Evolutionary conservation across 2,329 filamentous ascomycete species (phyloP), one percentile per base, ranked within the genome.

Genomic region (Fusarium tanahbumbuense): DNA sequence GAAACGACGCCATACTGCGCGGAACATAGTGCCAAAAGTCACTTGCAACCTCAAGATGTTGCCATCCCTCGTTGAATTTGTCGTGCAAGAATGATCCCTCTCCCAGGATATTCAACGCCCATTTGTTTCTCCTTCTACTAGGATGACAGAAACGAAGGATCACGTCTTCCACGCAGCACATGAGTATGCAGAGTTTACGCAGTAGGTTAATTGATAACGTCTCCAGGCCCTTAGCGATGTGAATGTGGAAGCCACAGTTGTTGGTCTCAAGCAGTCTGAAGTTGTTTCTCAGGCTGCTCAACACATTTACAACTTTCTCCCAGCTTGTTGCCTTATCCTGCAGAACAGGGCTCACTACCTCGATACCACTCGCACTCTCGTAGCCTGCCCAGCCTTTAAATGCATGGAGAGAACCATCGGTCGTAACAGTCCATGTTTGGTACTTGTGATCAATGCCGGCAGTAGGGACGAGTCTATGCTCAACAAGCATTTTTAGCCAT

Each of bases 231-330:
- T 72, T 74, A 23, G 56, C 53, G 6, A 74, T 57, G 41, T 61
- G 70, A 23, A 74, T 57, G 15, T 74, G 64, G 15, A 73, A 56
- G 8, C 71, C 69, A 25, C 67, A 74, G 6, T 15, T 28, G 13
- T 12, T 20, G 16, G 58, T 22, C 6, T 54, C 44, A 13, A 47
- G 25, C 16, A 71, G 32, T 25, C 72, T 68, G 15, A 69, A 40
- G 6, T 60, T 63, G n/a, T 41, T 55, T 44, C 67, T 49, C 8
- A 74, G n/a, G 15, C 67, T 52, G 16, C 42, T 47, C 15, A 74
- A 25, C 16, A 71, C 50, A 34, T 71, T 30, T 11, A 73, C 58
- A 5, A 71, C 55, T 9, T 50, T 22, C 41, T 69, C 69, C 71
- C 71, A 73, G 10, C 53, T 50, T 18, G 62, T 41, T 3, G 64